These are phyloP conservation scores for Cladosporium sp. DNA, from an alignment of 2,329 filamentous ascomycete species.

Conservation along the genomic window DNA sequence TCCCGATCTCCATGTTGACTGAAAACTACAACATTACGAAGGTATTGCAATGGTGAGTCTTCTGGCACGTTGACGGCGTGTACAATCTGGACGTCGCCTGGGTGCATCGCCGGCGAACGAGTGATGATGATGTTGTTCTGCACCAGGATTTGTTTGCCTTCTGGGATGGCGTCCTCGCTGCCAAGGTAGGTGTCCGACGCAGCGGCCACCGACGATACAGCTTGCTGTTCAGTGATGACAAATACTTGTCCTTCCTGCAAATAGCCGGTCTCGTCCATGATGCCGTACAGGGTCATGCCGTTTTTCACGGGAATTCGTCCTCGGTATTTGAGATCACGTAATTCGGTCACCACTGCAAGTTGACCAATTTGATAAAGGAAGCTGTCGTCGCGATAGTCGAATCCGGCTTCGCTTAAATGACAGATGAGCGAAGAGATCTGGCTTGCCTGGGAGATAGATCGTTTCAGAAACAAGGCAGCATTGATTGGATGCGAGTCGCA, in stretches of 20 bases:
- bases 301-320: conserved; percentile 69
- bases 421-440: conserved; percentile 63
- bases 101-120: conserved; percentile 77
- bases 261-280: conserved; percentile 77
- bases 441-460: conserved; percentile 60
- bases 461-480: conserved; percentile 65
- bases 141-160: conserved; percentile 33
- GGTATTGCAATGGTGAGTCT: conserved; percentile 59
- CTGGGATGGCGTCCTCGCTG: conserved; percentile 20
- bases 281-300: conserved; percentile 74
- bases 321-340: conserved; percentile 76
- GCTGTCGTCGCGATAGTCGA: conserved; percentile 66
- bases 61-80: conserved; percentile 59
- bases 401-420: conserved; percentile 55
- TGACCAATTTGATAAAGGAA: conserved; percentile 74
- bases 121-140: conserved; percentile 63
- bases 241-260: conserved; percentile 69
- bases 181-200: not conserved
- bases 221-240: conserved; percentile 54
- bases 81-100: conserved; percentile 73
- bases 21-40: conserved; percentile 77
- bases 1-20: conserved; percentile 70
- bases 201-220: not conserved
- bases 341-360: conserved; percentile 65
- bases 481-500: conserved; percentile 57